These are phyloP conservation scores for Kockovaella imperatae DNA, from an alignment of 768 basidiomycete species.

Conservation along the genomic window DNA sequence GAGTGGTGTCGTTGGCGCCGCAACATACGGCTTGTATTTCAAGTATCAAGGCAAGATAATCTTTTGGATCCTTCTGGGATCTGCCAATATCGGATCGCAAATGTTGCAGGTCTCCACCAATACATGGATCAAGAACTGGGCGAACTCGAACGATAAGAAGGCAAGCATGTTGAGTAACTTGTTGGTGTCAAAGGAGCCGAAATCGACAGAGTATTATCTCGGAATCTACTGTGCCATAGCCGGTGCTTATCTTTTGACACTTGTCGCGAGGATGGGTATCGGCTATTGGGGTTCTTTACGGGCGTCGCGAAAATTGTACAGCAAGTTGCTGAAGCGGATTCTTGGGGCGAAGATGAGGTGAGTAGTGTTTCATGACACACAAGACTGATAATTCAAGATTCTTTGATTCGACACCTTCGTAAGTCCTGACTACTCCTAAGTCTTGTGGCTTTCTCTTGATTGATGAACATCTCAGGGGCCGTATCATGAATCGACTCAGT, in stretches of 20 bases:
- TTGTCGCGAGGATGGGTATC: slow-evolving; percentile 31
- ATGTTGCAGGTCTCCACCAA: slow-evolving; percentile 39
- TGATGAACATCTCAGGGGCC: slow-evolving; percentile 52
- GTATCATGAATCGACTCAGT: slow-evolving; percentile 72
- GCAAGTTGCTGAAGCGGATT: slow-evolving; percentile 36
- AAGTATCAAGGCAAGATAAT: slow-evolving; percentile 24
- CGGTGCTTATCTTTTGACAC: slow-evolving; percentile 26
- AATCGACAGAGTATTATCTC: slow-evolving; percentile 35
- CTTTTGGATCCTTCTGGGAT: slow-evolving; percentile 38
- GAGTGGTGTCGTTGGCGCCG: slow-evolving; percentile 28
- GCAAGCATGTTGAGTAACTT: neutral
- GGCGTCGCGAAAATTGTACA: slow-evolving; percentile 39
- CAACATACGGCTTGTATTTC: slow-evolving; percentile 37
- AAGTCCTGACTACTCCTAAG: slow-evolving; percentile 10
- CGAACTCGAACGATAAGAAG: slow-evolving; percentile 20
- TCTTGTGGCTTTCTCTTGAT: neutral
- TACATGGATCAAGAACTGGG: slow-evolving; percentile 44
- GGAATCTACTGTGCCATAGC: slow-evolving; percentile 31
- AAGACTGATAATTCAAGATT: slow-evolving; percentile 17
- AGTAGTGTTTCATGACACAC: neutral
- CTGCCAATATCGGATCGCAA: slow-evolving; percentile 36
- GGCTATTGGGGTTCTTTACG: slow-evolving; percentile 32
- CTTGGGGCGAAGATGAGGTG: slow-evolving; percentile 43
- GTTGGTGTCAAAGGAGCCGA: neutral
- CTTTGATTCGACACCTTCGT: slow-evolving; percentile 35